These are phyloP conservation scores for Populus alba DNA, from an alignment of 345 rosid species.

Conservation along the genomic window DNA sequence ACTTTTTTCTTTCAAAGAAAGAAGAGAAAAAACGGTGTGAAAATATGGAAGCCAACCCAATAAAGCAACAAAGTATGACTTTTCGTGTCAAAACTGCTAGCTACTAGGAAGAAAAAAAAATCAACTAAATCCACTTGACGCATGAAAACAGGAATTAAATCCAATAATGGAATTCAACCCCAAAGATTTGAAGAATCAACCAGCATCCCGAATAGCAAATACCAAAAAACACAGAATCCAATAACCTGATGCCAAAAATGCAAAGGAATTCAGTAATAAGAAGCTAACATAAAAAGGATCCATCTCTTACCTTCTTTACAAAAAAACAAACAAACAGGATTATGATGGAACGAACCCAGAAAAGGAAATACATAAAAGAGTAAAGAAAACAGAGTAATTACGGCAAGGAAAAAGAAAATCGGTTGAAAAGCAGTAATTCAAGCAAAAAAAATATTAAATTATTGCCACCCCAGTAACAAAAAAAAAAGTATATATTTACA, in stretches of 20 bases:
- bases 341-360: conserved; percentile 11
- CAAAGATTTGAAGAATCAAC: not conserved
- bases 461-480: no score
- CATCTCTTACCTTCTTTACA: not conserved
- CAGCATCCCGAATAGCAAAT: not conserved
- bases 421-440: not conserved
- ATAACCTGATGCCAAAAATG: not conserved
- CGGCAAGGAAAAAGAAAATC: conserved; percentile 27
- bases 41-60: not conserved
- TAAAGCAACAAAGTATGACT: not conserved
- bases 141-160: not conserved
- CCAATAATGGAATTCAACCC: not conserved
- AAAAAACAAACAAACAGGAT: not conserved
- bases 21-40: not conserved
- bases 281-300: not conserved
- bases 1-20: not conserved
- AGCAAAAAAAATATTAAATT: not conserved
- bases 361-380: not conserved
- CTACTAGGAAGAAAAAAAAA: not conserved
- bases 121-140: not conserved
- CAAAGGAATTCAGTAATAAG: no score
- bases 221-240: not conserved
- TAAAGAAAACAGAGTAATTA: conserved; percentile 27
- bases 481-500: not conserved
- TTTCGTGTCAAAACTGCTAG: not conserved